A percentile compares a stretch with the other conserved stretches of the same genome.
Evolutionary conservation across 2,329 filamentous ascomycete genomes (phyloP).

Genomic region (Exophiala xenobiotica): DNA sequence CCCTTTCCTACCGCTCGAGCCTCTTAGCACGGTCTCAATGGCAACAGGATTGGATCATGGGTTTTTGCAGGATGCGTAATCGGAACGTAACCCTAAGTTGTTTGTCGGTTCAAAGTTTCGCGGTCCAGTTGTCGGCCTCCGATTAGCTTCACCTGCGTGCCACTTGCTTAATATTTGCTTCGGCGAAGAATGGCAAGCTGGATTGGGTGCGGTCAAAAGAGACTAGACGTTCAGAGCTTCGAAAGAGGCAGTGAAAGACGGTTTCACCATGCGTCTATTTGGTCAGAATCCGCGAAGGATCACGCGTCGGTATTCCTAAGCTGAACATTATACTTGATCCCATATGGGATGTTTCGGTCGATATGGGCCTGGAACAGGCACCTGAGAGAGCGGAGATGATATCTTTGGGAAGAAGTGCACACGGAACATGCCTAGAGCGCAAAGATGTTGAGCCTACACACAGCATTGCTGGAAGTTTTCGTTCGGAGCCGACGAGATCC

Average conservation of each 20-base stretch:
- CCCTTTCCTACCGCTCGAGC: conserved; percentile 59
- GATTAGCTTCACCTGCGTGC: conserved; percentile 58
- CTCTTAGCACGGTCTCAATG: conserved; percentile 56
- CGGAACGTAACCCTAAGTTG: conserved; percentile 98
- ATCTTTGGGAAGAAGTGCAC: conserved; percentile 7
- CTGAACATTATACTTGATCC: conserved; percentile 62
- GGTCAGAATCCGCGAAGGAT: conserved; percentile 40
- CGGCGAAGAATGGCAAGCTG: conserved; percentile 38
- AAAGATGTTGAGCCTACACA: conserved; percentile 20
- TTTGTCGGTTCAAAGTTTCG: conserved; percentile 71
- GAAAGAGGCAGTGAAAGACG: conserved; percentile 41
- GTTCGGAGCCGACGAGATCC: conserved; percentile 22
- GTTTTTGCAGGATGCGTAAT: conserved; percentile 59
- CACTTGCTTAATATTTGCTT: conserved; percentile 31
- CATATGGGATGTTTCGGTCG: conserved; percentile 55
- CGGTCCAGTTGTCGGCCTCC: conserved; percentile 67
- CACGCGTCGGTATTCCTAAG: conserved; percentile 55
- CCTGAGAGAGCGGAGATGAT: conserved; percentile 52
- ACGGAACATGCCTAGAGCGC: conserved; percentile 23
- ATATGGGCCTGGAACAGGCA: conserved; percentile 38
- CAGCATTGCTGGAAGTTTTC: conserved; percentile 21
- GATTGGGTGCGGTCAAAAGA: conserved; percentile 41
- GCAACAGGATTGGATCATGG: conserved; percentile 37
- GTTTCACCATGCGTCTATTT: conserved; percentile 45
- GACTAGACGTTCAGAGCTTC: conserved; percentile 49